Conservation (phyloP, 768 basidiomycete species). For the Podaxis sp. region DNA sequence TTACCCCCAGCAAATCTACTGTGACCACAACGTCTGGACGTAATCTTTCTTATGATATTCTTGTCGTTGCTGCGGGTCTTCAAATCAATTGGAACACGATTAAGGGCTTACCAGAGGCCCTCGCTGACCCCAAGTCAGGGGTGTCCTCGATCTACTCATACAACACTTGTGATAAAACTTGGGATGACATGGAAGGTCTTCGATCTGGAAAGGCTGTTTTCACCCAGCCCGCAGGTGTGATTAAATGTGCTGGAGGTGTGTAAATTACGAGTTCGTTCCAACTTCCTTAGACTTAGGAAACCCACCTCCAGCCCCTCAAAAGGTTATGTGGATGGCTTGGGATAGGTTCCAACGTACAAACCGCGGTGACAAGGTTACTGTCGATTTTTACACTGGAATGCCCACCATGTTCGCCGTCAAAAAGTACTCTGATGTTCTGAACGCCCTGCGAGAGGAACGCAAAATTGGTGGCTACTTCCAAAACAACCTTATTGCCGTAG, state of each 20-base stretch:
- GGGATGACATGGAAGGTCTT: conserved; percentile 77
- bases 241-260: conserved; percentile 92
- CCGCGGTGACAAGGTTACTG: conserved; percentile 53
- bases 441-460: conserved; percentile 74
- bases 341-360: conserved; percentile 69
- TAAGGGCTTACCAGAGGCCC: conserved; percentile 68
- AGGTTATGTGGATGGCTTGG: conserved; percentile 98
- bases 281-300: neutral
- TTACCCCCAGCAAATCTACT: conserved; percentile 74
- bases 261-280: neutral
- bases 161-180: conserved; percentile 86
- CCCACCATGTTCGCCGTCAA: conserved; percentile 97
- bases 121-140: conserved; percentile 73
- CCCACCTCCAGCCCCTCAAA: conserved; percentile 64
- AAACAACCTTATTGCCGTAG: conserved; percentile 79
- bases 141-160: conserved; percentile 94
- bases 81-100: conserved; percentile 84
- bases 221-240: conserved; percentile 88
- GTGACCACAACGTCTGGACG: conserved; percentile 73
- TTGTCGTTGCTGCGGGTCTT: conserved; percentile 89
- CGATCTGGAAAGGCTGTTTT: conserved; percentile 85
- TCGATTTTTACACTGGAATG: conserved; percentile 88
- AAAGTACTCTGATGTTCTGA: conserved; percentile 89
- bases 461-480: conserved; percentile 80
- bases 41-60: conserved; percentile 73